phyloP scores from a whole-genome alignment of 352 stramenopile genomes.

The Phytopythium vexans region DNA sequence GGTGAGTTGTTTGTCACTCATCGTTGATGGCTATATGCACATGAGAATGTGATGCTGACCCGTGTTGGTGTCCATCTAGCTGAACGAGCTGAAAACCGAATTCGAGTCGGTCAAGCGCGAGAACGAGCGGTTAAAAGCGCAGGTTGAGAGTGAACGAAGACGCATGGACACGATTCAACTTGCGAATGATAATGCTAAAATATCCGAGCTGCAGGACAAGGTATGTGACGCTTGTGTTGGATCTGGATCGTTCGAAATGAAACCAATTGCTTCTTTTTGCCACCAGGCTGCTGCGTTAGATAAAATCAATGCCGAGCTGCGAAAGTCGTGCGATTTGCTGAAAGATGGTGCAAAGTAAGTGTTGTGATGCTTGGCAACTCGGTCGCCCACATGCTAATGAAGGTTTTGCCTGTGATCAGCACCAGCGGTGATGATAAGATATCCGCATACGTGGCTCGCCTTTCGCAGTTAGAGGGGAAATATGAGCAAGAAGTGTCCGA shows the following conservation, averaged over 20 bases:
- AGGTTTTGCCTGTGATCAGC: constrained; percentile 7
- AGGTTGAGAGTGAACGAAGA: constrained; percentile 39
- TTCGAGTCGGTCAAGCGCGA: constrained; percentile 45
- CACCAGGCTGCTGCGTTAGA: constrained; percentile 29
- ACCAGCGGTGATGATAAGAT: constrained; percentile 35
- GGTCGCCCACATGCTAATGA: neutral
- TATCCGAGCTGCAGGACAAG: constrained; percentile 33
- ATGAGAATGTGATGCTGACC: neutral
- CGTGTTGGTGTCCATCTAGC: constrained; percentile 17
- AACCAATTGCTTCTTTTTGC: neutral
- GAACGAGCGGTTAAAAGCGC: constrained; percentile 41
- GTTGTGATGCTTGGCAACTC: neutral
- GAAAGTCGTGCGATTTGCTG: constrained; percentile 28
- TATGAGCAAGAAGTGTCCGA: constrained; percentile 29
- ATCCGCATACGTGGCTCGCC: constrained; percentile 16
- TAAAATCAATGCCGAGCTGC: constrained; percentile 32
- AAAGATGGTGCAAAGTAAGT: constrained; percentile 33
- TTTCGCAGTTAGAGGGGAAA: constrained; percentile 31
- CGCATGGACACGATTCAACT: constrained; percentile 22
- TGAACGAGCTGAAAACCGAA: constrained; percentile 55
- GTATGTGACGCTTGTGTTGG: constrained; percentile 9
- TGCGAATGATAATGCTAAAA: constrained; percentile 29
- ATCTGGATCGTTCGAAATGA: neutral
- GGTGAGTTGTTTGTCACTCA: constrained; percentile 21
- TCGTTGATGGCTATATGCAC: constrained; percentile 6